These are phyloP conservation scores for Bombardia bombarda DNA, from an alignment of 495 filamentous ascomycete genomes.

Conservation along the genomic window DNA sequence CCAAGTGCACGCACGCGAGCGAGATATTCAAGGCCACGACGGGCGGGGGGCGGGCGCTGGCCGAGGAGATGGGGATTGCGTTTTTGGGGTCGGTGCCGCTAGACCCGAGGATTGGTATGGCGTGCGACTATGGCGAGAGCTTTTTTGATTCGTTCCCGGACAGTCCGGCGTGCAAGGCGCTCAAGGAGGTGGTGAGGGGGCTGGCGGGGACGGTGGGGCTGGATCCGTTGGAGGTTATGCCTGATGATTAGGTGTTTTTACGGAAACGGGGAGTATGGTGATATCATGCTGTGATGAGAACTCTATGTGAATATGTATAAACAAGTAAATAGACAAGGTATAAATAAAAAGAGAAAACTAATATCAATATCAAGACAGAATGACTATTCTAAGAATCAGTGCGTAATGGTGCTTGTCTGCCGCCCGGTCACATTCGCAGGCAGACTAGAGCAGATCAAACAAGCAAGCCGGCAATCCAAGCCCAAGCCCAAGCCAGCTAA, in stretches of 20 bases:
- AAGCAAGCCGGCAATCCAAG: too few species aligned
- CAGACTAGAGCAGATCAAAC: too few species aligned
- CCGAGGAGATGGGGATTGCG: slow-evolving; percentile 74
- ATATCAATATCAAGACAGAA: too few species aligned
- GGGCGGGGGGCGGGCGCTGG: slow-evolving; percentile 71
- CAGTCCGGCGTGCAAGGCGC: slow-evolving; percentile 74
- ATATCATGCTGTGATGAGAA: background rate
- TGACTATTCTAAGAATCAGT: too few species aligned
- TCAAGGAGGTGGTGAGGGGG: slow-evolving; percentile 65
- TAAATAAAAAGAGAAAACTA: slow-evolving; percentile 3
- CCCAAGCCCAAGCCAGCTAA: too few species aligned
- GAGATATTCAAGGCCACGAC: slow-evolving; percentile 91
- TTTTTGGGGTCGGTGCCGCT: slow-evolving; percentile 89
- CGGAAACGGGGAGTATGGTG: background rate
- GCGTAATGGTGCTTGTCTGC: too few species aligned
- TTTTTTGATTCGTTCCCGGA: slow-evolving; percentile 92
- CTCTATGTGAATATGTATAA: background rate
- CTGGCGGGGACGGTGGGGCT: slow-evolving; percentile 58
- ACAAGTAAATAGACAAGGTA: slow-evolving; percentile 8
- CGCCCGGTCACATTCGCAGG: too few species aligned
- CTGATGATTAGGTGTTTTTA: slow-evolving; percentile 11
- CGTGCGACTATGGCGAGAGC: slow-evolving; percentile 94
- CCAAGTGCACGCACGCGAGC: slow-evolving; percentile 69
- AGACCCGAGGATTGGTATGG: slow-evolving; percentile 90
- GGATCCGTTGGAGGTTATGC: slow-evolving; percentile 28